These are phyloP conservation scores for Barnettozyma sp. DNA, from an alignment of 805 yeast species.

Conservation along the genomic window DNA sequence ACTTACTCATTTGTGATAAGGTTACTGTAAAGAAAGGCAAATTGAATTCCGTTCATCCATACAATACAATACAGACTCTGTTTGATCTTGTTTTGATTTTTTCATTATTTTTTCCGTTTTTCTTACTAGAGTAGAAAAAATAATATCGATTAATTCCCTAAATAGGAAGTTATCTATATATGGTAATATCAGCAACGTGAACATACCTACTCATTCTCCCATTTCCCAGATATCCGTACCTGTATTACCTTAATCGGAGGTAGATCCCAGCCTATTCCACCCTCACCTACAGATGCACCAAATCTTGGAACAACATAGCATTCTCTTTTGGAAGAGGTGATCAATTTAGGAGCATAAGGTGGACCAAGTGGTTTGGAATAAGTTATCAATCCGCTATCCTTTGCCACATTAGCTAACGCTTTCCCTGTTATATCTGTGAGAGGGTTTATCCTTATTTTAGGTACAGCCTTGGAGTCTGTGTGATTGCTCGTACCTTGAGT, in stretches of 20 bases:
- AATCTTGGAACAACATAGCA: slow-evolving; percentile 88
- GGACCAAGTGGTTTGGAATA: slow-evolving; percentile 90
- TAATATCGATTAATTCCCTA: background rate
- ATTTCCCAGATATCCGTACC: slow-evolving; percentile 54
- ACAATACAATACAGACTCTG: no score
- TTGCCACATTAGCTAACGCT: slow-evolving; percentile 73
- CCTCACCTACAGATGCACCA: slow-evolving; percentile 78
- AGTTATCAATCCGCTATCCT: slow-evolving; percentile 61
- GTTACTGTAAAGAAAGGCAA: background rate
- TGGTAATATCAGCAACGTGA: background rate
- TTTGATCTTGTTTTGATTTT: no score
- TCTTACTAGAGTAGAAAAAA: background rate
- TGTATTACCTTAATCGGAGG: slow-evolving; percentile 76
- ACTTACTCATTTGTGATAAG: background rate
- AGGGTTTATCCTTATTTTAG: slow-evolving; percentile 60
- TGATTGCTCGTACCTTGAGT: slow-evolving; percentile 44
- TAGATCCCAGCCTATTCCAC: slow-evolving; percentile 88
- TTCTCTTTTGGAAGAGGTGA: slow-evolving; percentile 63
- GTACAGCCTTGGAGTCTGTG: slow-evolving; percentile 35
- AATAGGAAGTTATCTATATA: background rate
- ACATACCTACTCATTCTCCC: slow-evolving; percentile 39
- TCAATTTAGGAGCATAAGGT: slow-evolving; percentile 74
- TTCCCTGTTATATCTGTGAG: slow-evolving; percentile 69
- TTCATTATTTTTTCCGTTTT: no score
- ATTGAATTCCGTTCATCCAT: no score